Evolutionary conservation across 768 basidiomycete species (phyloP).

Genomic region (Coprinellus micaceus): DNA sequence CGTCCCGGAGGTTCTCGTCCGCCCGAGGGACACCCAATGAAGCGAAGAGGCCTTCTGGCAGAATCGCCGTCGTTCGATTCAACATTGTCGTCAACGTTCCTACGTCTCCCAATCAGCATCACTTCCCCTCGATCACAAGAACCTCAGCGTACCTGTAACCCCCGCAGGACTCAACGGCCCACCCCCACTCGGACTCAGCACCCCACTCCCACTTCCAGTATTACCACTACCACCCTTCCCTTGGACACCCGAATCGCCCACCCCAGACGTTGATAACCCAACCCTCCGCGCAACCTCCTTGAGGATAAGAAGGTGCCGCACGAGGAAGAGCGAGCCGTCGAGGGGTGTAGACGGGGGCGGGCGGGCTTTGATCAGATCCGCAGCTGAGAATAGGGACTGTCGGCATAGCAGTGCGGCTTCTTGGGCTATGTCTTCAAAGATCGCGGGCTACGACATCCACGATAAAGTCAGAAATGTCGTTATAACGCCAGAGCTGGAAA

Average conservation of each 20-base stretch:
- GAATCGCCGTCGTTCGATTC: constrained; percentile 53
- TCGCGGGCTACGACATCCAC: constrained; percentile 62
- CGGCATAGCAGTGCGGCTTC: constrained; percentile 84
- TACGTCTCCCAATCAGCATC: constrained; percentile 15
- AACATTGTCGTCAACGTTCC: constrained; percentile 60
- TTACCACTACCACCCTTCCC: neutral
- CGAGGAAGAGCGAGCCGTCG: constrained; percentile 83
- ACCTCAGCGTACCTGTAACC: constrained; percentile 47
- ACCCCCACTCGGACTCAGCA: constrained; percentile 9
- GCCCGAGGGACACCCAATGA: constrained; percentile 63
- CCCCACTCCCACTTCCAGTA: neutral
- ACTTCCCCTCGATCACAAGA: neutral
- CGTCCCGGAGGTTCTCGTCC: constrained; percentile 63
- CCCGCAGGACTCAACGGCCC: constrained; percentile 30
- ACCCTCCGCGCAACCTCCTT: constrained; percentile 85
- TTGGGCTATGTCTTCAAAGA: constrained; percentile 95
- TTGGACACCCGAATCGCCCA: constrained; percentile 8
- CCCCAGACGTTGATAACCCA: constrained; percentile 48
- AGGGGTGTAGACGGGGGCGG: constrained; percentile 46
- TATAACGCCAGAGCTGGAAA: neutral
- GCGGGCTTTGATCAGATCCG: constrained; percentile 56
- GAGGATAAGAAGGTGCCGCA: constrained; percentile 84
- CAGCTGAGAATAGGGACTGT: constrained; percentile 72
- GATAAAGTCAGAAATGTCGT: neutral
- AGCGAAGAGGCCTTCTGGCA: constrained; percentile 68